Conservation (phyloP, 2,329 filamentous ascomycete species). For the Remersonia thermophila region DNA sequence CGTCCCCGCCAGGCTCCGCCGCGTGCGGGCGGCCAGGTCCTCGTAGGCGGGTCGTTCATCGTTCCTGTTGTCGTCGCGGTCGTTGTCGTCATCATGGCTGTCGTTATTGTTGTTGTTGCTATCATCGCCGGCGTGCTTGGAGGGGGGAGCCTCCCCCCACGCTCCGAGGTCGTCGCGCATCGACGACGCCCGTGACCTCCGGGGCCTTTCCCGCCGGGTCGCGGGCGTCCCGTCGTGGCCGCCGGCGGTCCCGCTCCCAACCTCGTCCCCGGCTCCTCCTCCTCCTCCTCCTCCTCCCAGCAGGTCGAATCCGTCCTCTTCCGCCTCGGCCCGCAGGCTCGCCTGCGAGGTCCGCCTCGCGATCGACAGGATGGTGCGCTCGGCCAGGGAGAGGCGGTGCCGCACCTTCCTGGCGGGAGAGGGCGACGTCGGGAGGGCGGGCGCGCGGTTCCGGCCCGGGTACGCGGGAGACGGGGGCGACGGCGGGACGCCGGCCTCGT, state of each 20-base stretch:
- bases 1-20: slow-evolving; percentile 49
- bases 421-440: slow-evolving; percentile 42
- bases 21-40: slow-evolving; percentile 45
- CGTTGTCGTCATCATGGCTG: background rate
- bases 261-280: too few relatives aligned
- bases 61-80: slow-evolving; percentile 9
- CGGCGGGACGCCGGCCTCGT: slow-evolving; percentile 4
- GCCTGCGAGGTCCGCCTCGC: slow-evolving; percentile 39
- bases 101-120: background rate
- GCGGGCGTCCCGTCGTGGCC: slow-evolving; percentile 27
- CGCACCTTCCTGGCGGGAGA: slow-evolving; percentile 44
- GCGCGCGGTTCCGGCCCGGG: slow-evolving; percentile 38
- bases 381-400: slow-evolving; percentile 53
- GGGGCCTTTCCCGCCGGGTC: too few relatives aligned
- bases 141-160: too few relatives aligned
- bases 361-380: slow-evolving; percentile 76
- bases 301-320: slow-evolving; percentile 5
- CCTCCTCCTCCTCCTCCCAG: too few relatives aligned
- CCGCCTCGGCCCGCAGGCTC: slow-evolving; percentile 8
- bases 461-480: slow-evolving; percentile 11
- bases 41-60: slow-evolving; percentile 28
- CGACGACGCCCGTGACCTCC: too few relatives aligned
- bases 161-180: too few relatives aligned
- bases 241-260: too few relatives aligned
- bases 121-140: too few relatives aligned